A percentile compares a stretch with the other conserved stretches of the same genome.
phyloP scores from a whole-genome alignment of 2,329 filamentous ascomycete genomes.

The Aspergillus glaucus region DNA sequence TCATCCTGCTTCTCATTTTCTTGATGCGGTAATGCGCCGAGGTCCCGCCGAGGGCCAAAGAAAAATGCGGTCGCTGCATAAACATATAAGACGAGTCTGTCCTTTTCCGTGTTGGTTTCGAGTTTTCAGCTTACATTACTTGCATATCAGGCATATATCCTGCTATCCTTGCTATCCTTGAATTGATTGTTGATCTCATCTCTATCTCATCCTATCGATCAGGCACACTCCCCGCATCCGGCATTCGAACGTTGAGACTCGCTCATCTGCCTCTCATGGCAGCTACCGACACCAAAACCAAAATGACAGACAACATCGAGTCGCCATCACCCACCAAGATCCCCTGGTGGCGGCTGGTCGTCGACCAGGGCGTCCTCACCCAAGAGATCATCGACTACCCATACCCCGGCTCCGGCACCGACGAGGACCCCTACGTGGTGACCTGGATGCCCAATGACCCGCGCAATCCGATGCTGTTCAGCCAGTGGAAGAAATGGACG shows the following conservation, averaged over 20 bases:
- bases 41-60: too few species aligned
- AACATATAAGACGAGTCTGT: too few species aligned
- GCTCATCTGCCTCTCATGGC: constrained; percentile 16
- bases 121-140: too few species aligned
- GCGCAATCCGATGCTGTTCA: constrained; percentile 36
- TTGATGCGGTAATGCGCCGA: too few species aligned
- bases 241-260: not conserved
- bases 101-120: too few species aligned
- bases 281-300: constrained; percentile 13
- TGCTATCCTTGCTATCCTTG: too few species aligned
- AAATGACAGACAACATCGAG: constrained; percentile 23
- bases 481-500: constrained; percentile 32
- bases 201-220: too few species aligned
- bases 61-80: too few species aligned
- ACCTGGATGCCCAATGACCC: constrained; percentile 39
- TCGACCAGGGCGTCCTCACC: constrained; percentile 28
- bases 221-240: too few species aligned
- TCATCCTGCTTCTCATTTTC: too few species aligned
- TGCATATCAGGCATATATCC: too few species aligned
- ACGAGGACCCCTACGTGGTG: constrained; percentile 38
- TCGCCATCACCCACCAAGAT: constrained; percentile 21
- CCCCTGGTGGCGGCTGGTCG: constrained; percentile 29
- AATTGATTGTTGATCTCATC: too few species aligned
- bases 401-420: constrained; percentile 35
- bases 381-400: constrained; percentile 28